A percentile compares a stretch with the other conserved stretches of the same genome.
These are phyloP conservation scores for Babesia bigemina DNA, from an alignment of 169 alveolate species.

Conservation along the genomic window DNA sequence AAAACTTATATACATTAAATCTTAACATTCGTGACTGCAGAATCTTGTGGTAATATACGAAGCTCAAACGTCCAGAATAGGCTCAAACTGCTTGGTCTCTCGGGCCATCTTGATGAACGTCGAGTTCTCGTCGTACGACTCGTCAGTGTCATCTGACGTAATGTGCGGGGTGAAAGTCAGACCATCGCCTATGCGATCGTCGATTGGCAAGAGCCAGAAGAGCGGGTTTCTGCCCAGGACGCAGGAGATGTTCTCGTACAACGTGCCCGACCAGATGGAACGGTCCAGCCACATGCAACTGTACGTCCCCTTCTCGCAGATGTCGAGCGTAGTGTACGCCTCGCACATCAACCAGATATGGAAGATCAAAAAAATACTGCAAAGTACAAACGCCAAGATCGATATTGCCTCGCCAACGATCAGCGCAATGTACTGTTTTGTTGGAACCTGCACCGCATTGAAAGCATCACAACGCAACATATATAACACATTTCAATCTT, in stretches of 20 bases:
- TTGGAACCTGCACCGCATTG: slow-evolving; percentile 65
- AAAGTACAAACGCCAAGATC: slow-evolving; percentile 69
- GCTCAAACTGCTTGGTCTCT: slow-evolving; percentile 58
- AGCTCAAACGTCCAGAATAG: slow-evolving; percentile 35
- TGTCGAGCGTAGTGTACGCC: slow-evolving; percentile 86
- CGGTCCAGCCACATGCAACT: slow-evolving; percentile 34
- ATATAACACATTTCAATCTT: not conserved
- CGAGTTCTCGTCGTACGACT: slow-evolving; percentile 44
- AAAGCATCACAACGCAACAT: not conserved
- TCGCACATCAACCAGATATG: slow-evolving; percentile 78
- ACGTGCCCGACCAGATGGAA: slow-evolving; percentile 70
- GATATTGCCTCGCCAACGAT: slow-evolving; percentile 82
- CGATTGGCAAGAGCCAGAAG: slow-evolving; percentile 71
- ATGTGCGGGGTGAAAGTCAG: slow-evolving; percentile 36
- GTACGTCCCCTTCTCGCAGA: slow-evolving; percentile 82
- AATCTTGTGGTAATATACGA: too few species aligned
- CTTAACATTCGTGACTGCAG: not conserved
- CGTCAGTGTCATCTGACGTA: slow-evolving; percentile 17
- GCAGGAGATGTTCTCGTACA: slow-evolving; percentile 53
- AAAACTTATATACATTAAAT: not conserved
- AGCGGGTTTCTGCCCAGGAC: slow-evolving; percentile 73
- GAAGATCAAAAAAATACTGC: slow-evolving; percentile 77
- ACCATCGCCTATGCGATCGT: slow-evolving; percentile 72
- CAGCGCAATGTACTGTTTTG: slow-evolving; percentile 75
- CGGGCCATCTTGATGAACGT: slow-evolving; percentile 59